These are phyloP conservation scores for Podospora appendiculata DNA, from an alignment of 495 filamentous ascomycete species.

Conservation along the genomic window DNA sequence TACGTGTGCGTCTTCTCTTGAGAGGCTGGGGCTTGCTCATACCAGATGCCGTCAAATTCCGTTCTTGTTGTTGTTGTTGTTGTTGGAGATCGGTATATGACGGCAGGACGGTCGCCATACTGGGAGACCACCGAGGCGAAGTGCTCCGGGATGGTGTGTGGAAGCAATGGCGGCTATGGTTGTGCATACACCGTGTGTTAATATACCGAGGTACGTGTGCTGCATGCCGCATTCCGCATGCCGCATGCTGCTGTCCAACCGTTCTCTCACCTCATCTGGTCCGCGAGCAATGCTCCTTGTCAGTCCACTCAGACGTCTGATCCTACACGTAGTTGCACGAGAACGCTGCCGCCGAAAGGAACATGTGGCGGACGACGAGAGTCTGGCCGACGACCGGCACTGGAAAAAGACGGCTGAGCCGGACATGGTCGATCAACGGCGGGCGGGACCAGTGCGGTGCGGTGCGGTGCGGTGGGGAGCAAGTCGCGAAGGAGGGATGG, in stretches of 20 bases:
- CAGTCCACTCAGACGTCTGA: conserved; percentile 6
- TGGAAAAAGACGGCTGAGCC: too few species aligned
- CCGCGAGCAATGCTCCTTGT: conserved; percentile 14
- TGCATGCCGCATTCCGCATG: background rate
- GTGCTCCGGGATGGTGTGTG: conserved; percentile 67
- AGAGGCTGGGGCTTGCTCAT: conserved; percentile 2
- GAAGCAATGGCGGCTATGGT: conserved; percentile 20
- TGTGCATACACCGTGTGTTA: too few species aligned
- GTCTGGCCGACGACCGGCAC: too few species aligned
- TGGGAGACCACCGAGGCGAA: conserved; percentile 62
- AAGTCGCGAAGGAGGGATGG: too few species aligned
- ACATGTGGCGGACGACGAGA: too few species aligned
- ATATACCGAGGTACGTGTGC: too few species aligned
- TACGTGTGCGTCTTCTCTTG: conserved; percentile 59
- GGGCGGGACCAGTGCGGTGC: too few species aligned
- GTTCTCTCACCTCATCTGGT: conserved; percentile 13
- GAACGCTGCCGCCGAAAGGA: too few species aligned
- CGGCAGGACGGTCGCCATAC: conserved; percentile 67
- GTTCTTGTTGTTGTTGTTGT: background rate
- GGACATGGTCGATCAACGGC: too few species aligned
- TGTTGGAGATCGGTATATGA: conserved; percentile 33
- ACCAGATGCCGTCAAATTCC: conserved; percentile 4
- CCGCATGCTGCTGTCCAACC: background rate
- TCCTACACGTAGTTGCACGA: too few species aligned
- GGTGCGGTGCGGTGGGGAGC: too few species aligned